Evolutionary conservation across 192 early-diverging fungal species (phyloP).

Genomic region (Gaertneriomyces semiglobifer): DNA sequence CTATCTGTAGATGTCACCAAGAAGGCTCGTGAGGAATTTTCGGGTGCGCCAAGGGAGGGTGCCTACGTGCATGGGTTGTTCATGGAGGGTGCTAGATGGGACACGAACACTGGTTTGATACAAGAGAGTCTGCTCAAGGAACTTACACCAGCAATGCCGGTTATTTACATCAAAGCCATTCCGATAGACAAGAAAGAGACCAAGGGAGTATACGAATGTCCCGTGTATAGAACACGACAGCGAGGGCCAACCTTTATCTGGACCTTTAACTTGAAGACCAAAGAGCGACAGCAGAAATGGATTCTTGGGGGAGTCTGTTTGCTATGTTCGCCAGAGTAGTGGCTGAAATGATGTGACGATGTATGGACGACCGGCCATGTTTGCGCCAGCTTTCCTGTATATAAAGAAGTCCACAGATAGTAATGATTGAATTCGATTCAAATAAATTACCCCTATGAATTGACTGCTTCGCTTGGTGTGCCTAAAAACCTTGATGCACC

Average conservation of each 20-base stretch:
- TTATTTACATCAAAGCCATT: constrained; percentile 64
- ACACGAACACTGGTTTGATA: constrained; percentile 60
- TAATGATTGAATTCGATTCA: no score
- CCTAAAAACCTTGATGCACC: no score
- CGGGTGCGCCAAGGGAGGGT: constrained; percentile 59
- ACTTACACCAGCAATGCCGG: constrained; percentile 62
- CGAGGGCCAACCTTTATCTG: constrained; percentile 63
- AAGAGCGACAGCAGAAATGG: constrained; percentile 65
- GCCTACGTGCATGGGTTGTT: constrained; percentile 62
- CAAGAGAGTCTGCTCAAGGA: constrained; percentile 63
- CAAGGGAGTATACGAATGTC: constrained; percentile 65
- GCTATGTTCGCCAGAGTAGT: constrained; percentile 44
- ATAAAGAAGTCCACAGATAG: no score
- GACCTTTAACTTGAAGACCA: constrained; percentile 67
- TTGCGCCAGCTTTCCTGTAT: no score
- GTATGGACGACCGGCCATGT: no score
- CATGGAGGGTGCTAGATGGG: constrained; percentile 68
- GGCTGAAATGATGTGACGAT: neutral
- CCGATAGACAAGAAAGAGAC: constrained; percentile 64
- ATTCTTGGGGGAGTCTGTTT: constrained; percentile 58
- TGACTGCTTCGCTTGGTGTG: no score
- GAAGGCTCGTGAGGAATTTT: constrained; percentile 59
- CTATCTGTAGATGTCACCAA: constrained; percentile 64
- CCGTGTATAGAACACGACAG: constrained; percentile 59
- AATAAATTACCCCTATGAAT: no score